These are phyloP conservation scores for Vanilla planifolia DNA, from an alignment of 106 monocot genomes.

Conservation along the genomic window DNA sequence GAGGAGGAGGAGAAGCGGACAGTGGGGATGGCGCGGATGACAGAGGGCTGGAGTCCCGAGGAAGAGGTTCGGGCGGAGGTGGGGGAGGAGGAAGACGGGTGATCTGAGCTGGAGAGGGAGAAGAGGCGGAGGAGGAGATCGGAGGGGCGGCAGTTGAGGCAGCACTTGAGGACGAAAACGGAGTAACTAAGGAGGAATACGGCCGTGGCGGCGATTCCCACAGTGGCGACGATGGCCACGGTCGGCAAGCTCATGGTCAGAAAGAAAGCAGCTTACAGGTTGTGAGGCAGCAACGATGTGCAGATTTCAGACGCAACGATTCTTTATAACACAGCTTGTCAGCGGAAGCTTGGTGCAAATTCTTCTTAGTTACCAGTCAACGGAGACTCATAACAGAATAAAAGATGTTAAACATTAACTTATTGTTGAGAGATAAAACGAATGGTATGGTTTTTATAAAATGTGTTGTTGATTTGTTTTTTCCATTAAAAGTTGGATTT, in stretches of 20 bases:
- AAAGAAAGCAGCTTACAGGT: too few species aligned
- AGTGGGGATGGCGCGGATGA: conserved; percentile 42
- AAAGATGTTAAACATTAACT: too few species aligned
- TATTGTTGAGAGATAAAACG: too few species aligned
- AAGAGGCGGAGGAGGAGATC: conserved; percentile 8
- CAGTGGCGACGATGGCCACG: conserved; percentile 16
- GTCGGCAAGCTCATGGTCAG: conserved; percentile 20
- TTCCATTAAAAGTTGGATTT: too few species aligned
- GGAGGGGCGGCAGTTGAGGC: conserved; percentile 19
- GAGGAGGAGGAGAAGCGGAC: conserved; percentile 27
- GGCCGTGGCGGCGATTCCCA: conserved; percentile 33
- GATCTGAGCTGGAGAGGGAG: not conserved
- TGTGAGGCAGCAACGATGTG: too few species aligned
- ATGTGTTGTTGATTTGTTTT: too few species aligned
- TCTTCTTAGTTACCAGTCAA: too few species aligned
- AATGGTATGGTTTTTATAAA: too few species aligned
- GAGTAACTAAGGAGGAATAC: conserved; percentile 43
- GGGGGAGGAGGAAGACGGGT: not conserved
- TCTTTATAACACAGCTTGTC: too few species aligned
- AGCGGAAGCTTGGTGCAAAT: too few species aligned
- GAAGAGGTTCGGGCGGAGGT: not conserved
- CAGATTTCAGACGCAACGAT: too few species aligned
- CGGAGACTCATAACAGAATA: too few species aligned
- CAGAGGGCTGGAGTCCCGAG: conserved; percentile 38
- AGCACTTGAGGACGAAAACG: conserved; percentile 37